phyloP scores from a whole-genome alignment of 2,329 filamentous ascomycete species.

The Phaeomoniella chlamydospora region DNA sequence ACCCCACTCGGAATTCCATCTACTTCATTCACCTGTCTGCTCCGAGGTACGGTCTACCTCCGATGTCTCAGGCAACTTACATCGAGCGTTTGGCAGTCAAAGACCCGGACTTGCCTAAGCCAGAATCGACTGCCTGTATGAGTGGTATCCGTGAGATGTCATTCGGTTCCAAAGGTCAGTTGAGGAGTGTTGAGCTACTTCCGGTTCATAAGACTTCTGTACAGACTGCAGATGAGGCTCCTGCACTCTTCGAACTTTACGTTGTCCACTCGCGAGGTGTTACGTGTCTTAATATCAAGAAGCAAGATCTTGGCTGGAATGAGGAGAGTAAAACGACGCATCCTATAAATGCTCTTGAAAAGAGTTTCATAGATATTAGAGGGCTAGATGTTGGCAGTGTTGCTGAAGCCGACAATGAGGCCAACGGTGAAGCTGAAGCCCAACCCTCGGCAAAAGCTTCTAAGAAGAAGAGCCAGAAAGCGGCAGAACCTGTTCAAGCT shows the following conservation, averaged over 20 bases:
- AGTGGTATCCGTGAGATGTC: slow-evolving; percentile 94
- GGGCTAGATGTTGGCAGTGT: slow-evolving; percentile 39
- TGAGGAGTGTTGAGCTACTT: slow-evolving; percentile 83
- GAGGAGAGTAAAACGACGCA: slow-evolving; percentile 76
- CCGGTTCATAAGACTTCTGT: slow-evolving; percentile 40
- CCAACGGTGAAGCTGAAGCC: slow-evolving; percentile 25
- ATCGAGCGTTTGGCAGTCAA: slow-evolving; percentile 63
- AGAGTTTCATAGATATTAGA: slow-evolving; percentile 59
- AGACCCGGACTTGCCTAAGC: slow-evolving; percentile 60
- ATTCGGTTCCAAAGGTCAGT: slow-evolving; percentile 68
- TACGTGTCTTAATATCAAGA: slow-evolving; percentile 74
- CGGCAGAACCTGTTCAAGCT: slow-evolving; percentile 9
- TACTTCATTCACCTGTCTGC: slow-evolving; percentile 95
- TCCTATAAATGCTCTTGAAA: slow-evolving; percentile 59
- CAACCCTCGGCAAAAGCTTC: slow-evolving; percentile 23
- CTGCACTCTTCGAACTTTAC: slow-evolving; percentile 82
- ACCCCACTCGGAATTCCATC: slow-evolving; percentile 91
- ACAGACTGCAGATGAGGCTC: slow-evolving; percentile 19
- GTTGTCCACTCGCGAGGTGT: slow-evolving; percentile 96
- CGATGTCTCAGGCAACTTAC: slow-evolving; percentile 77
- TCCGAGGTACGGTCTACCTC: slow-evolving; percentile 71
- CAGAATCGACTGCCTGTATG: slow-evolving; percentile 92
- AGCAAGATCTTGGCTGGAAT: slow-evolving; percentile 82
- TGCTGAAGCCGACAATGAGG: slow-evolving; percentile 25
- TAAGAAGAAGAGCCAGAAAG: slow-evolving; percentile 21